Evolutionary conservation across 2,329 filamentous ascomycete species (phyloP).

Genomic region (Drechslerella dactyloides): DNA sequence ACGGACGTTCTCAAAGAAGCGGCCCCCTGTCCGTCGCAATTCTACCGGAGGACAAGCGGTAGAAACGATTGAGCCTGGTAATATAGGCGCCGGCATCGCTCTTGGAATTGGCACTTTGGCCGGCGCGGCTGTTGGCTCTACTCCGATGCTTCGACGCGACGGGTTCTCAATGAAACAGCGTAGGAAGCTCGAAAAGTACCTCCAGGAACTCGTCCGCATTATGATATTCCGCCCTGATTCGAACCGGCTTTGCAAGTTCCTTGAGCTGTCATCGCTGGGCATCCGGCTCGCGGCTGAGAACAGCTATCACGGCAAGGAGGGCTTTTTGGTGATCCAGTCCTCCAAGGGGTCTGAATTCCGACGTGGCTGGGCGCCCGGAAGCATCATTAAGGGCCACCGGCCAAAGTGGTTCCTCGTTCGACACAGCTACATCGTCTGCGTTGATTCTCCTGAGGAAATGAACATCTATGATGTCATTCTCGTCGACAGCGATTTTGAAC

Average conservation of each 20-base stretch:
- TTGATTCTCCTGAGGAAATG: slow-evolving; percentile 98
- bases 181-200: slow-evolving; percentile 83
- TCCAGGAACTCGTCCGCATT: slow-evolving; percentile 93
- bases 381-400: slow-evolving; percentile 80
- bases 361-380: slow-evolving; percentile 76
- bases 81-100: slow-evolving; percentile 54
- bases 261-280: slow-evolving; percentile 91
- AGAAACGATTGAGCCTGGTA: slow-evolving; percentile 37
- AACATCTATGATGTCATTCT: slow-evolving; percentile 98
- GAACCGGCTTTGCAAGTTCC: slow-evolving; percentile 91
- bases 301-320: slow-evolving; percentile 97
- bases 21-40: slow-evolving; percentile 59
- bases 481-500: slow-evolving; percentile 85
- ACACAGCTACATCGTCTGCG: slow-evolving; percentile 95
- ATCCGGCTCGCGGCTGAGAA: slow-evolving; percentile 93
- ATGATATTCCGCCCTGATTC: slow-evolving; percentile 96
- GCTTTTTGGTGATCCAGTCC: slow-evolving; percentile 88
- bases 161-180: slow-evolving; percentile 81
- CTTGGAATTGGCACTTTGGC: slow-evolving; percentile 58
- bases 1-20: slow-evolving; percentile 58
- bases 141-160: slow-evolving; percentile 60
- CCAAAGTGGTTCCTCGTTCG: slow-evolving; percentile 98
- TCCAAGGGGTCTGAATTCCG: slow-evolving; percentile 87
- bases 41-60: slow-evolving; percentile 51
- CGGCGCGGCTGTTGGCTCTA: slow-evolving; percentile 55